phyloP scores from a whole-genome alignment of 306 rosid genomes.

The Adenanthera pavonina region DNA sequence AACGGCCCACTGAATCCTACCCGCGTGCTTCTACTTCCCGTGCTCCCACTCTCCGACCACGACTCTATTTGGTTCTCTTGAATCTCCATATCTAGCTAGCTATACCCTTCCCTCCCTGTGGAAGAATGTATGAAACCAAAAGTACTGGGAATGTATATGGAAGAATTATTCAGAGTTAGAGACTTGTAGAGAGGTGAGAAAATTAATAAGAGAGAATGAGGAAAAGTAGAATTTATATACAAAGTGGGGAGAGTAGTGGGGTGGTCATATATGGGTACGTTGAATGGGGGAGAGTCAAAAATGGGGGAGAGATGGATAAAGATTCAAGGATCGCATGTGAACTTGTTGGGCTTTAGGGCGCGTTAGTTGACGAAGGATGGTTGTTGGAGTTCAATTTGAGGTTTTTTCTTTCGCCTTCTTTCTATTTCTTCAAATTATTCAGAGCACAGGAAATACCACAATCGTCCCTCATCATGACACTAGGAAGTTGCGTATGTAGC shows the following conservation, averaged over 20 bases:
- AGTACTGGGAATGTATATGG: not conserved
- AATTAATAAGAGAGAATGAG: not conserved
- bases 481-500: not conserved
- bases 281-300: constrained; percentile 26
- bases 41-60: constrained; percentile 69
- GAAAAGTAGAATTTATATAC: not conserved
- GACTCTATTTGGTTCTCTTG: constrained; percentile 61
- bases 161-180: not conserved
- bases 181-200: not conserved
- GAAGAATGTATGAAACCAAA: not conserved
- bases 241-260: not conserved
- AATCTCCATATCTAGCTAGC: constrained; percentile 54
- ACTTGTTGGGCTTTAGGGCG: constrained; percentile 18
- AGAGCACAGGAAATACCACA: not conserved
- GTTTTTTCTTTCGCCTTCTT: not conserved
- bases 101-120: not conserved
- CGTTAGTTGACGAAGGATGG: constrained; percentile 42
- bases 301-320: constrained; percentile 5
- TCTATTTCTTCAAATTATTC: not conserved
- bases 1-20: constrained; percentile 67
- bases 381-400: constrained; percentile 43
- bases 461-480: not conserved
- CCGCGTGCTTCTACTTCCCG: constrained; percentile 45
- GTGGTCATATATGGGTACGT: constrained; percentile 19
- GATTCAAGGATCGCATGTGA: constrained; percentile 68